Percentiles rank a stretch among this genome's conserved stretches.
Evolutionary conservation across 768 basidiomycete genomes (phyloP).

Genomic region (Tricholoma hemisulphureum): DNA sequence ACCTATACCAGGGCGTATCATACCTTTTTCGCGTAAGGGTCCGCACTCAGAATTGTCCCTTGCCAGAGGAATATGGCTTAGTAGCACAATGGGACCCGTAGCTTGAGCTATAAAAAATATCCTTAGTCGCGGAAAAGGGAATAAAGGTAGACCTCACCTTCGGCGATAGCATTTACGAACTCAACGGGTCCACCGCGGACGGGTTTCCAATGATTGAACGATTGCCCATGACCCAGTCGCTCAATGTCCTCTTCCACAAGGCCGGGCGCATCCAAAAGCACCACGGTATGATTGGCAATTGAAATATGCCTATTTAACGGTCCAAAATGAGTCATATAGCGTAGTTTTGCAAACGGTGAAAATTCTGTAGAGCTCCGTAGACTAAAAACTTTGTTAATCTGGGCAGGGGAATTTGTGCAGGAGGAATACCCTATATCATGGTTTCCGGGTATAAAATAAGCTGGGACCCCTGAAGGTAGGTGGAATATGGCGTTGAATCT

Average conservation of each 20-base stretch:
- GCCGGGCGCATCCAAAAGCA: conserved; percentile 72
- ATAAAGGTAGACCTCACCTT: conserved; percentile 27
- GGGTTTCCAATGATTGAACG: conserved; percentile 48
- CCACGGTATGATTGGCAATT: conserved; percentile 68
- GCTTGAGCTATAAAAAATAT: conserved; percentile 24
- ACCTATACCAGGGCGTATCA: conserved; percentile 71
- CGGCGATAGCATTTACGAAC: conserved; percentile 45
- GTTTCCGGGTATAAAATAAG: conserved; percentile 84
- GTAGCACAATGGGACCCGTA: conserved; percentile 58
- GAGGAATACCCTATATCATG: conserved; percentile 78
- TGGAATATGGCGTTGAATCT: conserved; percentile 75
- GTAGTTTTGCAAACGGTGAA: conserved; percentile 44
- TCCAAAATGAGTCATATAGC: conserved; percentile 79
- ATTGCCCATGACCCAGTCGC: conserved; percentile 40
- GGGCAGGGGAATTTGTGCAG: not conserved
- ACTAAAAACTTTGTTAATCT: conserved; percentile 31
- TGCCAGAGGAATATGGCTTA: conserved; percentile 88
- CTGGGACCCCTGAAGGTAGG: conserved; percentile 43
- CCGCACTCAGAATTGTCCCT: conserved; percentile 75
- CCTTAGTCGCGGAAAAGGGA: not conserved
- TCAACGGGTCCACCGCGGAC: conserved; percentile 51
- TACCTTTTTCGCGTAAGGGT: conserved; percentile 69
- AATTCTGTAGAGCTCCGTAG: conserved; percentile 46
- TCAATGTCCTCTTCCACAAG: conserved; percentile 72
- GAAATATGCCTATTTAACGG: conserved; percentile 60